Evolutionary conservation across 2,329 filamentous ascomycete genomes (phyloP), one percentile per base, ranked within the genome.

Genomic region (Talaromyces marneffei): DNA sequence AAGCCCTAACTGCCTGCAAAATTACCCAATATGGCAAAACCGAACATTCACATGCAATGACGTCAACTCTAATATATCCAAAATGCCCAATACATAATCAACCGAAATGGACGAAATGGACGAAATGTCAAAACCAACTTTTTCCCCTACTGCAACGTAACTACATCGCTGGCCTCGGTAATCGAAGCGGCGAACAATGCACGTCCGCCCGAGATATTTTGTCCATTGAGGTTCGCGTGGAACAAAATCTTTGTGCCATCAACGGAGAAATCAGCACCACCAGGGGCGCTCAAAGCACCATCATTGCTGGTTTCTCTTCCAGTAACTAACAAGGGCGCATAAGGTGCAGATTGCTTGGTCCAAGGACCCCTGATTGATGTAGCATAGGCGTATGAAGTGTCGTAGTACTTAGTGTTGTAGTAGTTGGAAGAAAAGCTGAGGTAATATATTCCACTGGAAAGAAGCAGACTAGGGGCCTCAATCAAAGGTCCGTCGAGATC

Each of bases 361-460:
- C 68, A 73, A 5, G 72, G 71, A 0, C 72, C 72, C 6, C 62
- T 60, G 4, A 74, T 53, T 1, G 65, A 55, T 6, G 59, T 31
- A 3, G 79, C 74, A 10, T 78, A 79, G 2, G 84, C 84, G 66
- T 84, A 86, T 63, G 79, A 80, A 10, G 84, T 75, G 65, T 85
- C 80, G 68, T 86, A 87, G 35, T 67, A 66, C 7, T 78, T 68
- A n/a, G 77, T 76, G 9, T 76, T 75, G 69, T 78, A 85, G 70
- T 81, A 83, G 57, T 83, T 80, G 46, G 79, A 82, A 66, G 80
- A 84, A 69, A 81, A 86, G 65, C 85, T 83, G 50, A 87, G 72
- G 29, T 83, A 75, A 64, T 85, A 85, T 18, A 74, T 73, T 3
- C 81, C 82, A 29, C 77, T 74, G 18, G 31, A 55, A 2, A 74